Evolutionary conservation across 2,329 filamentous ascomycete genomes (phyloP), one percentile per base, ranked within the genome.

Genomic region (Phaeosphaeriaceae sp.): DNA sequence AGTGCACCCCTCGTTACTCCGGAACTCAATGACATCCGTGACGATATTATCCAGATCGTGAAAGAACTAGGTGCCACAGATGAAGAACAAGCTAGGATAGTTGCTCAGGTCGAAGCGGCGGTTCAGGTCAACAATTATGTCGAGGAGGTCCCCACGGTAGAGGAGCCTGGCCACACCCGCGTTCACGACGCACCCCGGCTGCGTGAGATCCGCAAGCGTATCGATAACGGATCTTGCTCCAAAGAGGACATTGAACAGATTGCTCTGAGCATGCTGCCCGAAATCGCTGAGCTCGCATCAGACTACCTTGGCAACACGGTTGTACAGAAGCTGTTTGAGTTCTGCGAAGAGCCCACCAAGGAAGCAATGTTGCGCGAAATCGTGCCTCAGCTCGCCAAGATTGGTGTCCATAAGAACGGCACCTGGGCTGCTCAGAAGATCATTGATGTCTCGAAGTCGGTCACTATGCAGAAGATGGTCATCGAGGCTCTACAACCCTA

Each of bases 401-500:
- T 97, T 75, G 94, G 94, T 64, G 87, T 97, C 6, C 94, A 99
- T 82, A 99, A 99, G 83, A 99, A 99, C 67, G 94, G 94, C 55
- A 99, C 94, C 1, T 99, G 94, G 94, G 94, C 94, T 46, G 94
- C 94, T 1, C 94, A 99, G 76, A 99, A 97, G 82, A 97, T 99
- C 67, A 97, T 99, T 61, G 93, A 97, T 66, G 91, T 96, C 6
- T 93, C 92, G 72, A 91, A 94, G 76, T 91, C 89, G 1, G 86
- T 88, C 5, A 78, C 80, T 33, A 92, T 97, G 76, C 93, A 94
- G 87, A 77, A 80, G 38, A 79, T 91, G 76, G 93, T 99, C 67
- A 88, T 94, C 21, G 86, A 96, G 56, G 83, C 90, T 59, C 80
- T 97, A 23, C 88, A 88, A 3, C 87, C 92, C 1, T 97, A 95